Conservation (phyloP, 2,329 filamentous ascomycete species). For the Setomelanomma holmii region DNA sequence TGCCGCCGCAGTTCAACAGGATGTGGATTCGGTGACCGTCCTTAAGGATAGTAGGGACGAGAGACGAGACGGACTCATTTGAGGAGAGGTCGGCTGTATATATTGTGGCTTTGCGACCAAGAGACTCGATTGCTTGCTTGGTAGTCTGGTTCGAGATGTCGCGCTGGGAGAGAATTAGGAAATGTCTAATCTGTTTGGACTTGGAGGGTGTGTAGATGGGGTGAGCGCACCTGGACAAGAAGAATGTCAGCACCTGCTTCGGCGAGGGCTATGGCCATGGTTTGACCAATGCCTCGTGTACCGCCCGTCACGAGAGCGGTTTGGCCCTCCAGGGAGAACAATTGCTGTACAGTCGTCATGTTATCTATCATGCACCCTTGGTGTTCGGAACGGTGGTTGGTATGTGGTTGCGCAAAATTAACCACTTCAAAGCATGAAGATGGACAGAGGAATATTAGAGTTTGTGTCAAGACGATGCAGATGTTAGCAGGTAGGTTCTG, state of each 20-base stretch:
- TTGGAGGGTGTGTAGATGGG: background rate
- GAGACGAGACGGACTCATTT: slow-evolving; percentile 63
- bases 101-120: slow-evolving; percentile 71
- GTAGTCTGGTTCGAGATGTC: slow-evolving; percentile 65
- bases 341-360: slow-evolving; percentile 45
- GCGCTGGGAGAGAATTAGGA: slow-evolving; percentile 51
- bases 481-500: background rate
- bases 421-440: no score
- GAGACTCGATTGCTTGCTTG: slow-evolving; percentile 66
- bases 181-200: no score
- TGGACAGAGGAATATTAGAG: background rate
- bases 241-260: slow-evolving; percentile 60
- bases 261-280: slow-evolving; percentile 59
- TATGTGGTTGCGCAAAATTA: background rate
- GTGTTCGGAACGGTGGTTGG: slow-evolving; percentile 6
- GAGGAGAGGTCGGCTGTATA: slow-evolving; percentile 75
- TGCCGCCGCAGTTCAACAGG: slow-evolving; percentile 85
- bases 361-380: slow-evolving; percentile 4
- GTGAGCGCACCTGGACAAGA: slow-evolving; percentile 54
- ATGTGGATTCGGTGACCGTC: slow-evolving; percentile 73
- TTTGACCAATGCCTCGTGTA: slow-evolving; percentile 59
- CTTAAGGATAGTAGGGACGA: slow-evolving; percentile 67
- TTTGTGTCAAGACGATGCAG: no score
- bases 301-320: slow-evolving; percentile 59
- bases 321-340: slow-evolving; percentile 59